Evolutionary conservation across 345 rosid species (phyloP), one percentile per base, ranked within the genome.

Genomic region (Leavenworthia alabamica): DNA sequence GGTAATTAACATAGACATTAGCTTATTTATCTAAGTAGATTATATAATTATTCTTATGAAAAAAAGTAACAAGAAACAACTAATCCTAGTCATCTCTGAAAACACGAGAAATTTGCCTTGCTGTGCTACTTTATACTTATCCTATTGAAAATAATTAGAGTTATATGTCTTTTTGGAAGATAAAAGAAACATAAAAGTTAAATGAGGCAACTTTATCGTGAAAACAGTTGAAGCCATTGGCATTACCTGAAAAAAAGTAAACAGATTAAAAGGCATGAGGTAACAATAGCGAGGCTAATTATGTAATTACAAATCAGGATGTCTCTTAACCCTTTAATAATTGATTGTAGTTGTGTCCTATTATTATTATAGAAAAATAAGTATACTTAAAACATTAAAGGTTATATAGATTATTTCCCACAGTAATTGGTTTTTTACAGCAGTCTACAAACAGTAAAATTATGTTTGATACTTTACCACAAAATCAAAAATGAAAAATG

Each of bases 171-270:
- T 48, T 42, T 19, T 31, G 9, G 2, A 1, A 33, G 39, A 60
- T 15, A 28, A 68, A 68, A 35, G 56, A 60, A 52, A 43, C 53
- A 35, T 0, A 32, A 31, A 22, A 10, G 3, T 3, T 6, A 16
- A 26, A 52, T 53, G 7, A 61, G 49, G 61, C 56, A 61, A 20
- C 48, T 36, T 69, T 69, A 26, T 61, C 67, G 62, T 61, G 73
- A 61, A 60, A 61, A 62, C 73, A 54, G 68, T 61, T 61, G 62
- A 61, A 62, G 16, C n/a, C n/a, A n/a, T n/a, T n/a, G n/a, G n/a
- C 48, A 68, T 33, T 54, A 60, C 31, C 60, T 32, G 47, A 52
- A 42, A 60, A 42, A 60, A 40, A 49, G 46, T 32, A 13, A 19
- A 45, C 29, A 31, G 24, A 27, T 16, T 28, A 37, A 12, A 37